Evolutionary conservation across 129 eudicot genomes (phyloP), one percentile per base, ranked within the genome.

Genomic region (Mikania micrantha): DNA sequence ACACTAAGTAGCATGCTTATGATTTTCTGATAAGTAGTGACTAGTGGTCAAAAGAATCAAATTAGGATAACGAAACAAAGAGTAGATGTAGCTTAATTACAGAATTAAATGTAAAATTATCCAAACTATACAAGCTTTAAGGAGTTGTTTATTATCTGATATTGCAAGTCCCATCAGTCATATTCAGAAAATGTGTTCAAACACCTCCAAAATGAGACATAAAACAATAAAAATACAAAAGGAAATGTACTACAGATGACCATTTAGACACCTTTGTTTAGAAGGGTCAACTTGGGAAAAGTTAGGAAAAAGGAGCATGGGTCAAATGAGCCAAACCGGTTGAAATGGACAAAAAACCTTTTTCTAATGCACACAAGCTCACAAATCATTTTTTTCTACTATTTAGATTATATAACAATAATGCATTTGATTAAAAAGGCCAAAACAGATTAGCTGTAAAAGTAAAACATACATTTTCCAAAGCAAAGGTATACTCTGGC

Each of bases 401-500:
- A 57, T 28, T 57, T 29, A 13, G 64, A 28, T 57, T 57, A 15
- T 57, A 13, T 54, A 53, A 5, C 62, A 56, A 56, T 15, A 29
- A 13, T 28, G 39, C 20, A 15, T 22, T 5, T 57, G 64, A 4
- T 12, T 4, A 13, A 57, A 28, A 58, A 16, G 41, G 16, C 27
- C 63, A 57, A 59, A 59, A 59, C 7, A 17, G 61, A 12, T 41
- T 59, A 29, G n/a, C 41, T 6, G 41, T 59, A 29, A 59, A 59
- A 29, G 24, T 32, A 34, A 59, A 41, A 72, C 94, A 48, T 89
- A 89, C 96, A 75, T 84, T 89, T 69, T 89, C 96, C 66, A 89
- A 76, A 42, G 86, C 86, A 54, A 83, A 81, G 11, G 86, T 89
- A 60, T 89, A 89, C 38, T 89, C 96, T 45, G 96, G 96, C 96